A percentile compares a stretch with the other conserved stretches of the same genome.
Conservation (phyloP, 129 eudicot genomes). For the Escallonia rubra region DNA sequence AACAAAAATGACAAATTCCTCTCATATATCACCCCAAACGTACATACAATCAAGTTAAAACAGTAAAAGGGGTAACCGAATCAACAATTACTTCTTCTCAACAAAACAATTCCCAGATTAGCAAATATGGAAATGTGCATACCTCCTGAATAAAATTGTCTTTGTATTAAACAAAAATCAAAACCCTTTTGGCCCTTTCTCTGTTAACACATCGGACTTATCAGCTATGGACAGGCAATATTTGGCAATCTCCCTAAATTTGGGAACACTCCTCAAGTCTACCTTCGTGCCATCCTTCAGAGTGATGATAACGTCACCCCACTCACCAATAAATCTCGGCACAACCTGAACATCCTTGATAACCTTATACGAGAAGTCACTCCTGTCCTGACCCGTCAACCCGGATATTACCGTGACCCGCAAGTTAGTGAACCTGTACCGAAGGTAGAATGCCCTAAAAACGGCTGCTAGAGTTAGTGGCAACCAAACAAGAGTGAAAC, state of each 20-base stretch:
- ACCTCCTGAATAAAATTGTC: constrained; percentile 14
- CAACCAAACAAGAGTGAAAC: constrained; percentile 91
- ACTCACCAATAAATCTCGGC: constrained; percentile 91
- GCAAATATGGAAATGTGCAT: constrained; percentile 48
- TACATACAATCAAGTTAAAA: too few species aligned
- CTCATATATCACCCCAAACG: too few species aligned
- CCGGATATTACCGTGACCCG: constrained; percentile 95
- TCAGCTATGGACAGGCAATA: constrained; percentile 79
- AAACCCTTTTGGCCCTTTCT: constrained; percentile 58
- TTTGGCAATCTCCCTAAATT: constrained; percentile 86
- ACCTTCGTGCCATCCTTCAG: constrained; percentile 86
- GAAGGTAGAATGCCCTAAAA: constrained; percentile 70
- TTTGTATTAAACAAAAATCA: constrained; percentile 18
- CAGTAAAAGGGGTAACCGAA: too few species aligned
- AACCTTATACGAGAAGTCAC: constrained; percentile 80
- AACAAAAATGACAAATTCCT: too few species aligned
- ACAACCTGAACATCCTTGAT: constrained; percentile 92
- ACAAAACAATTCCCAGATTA: neutral
- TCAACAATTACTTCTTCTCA: too few species aligned
- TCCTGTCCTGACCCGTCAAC: constrained; percentile 84
- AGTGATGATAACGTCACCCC: constrained; percentile 96
- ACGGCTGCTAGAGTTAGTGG: constrained; percentile 93
- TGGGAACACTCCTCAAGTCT: constrained; percentile 95
- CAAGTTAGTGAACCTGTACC: constrained; percentile 79
- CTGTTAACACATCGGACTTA: constrained; percentile 31